A percentile compares a stretch with the other conserved stretches of the same genome.
Conservation (phyloP, 1,284 basidiomycete genomes). For the Bjerkandera adusta region DNA sequence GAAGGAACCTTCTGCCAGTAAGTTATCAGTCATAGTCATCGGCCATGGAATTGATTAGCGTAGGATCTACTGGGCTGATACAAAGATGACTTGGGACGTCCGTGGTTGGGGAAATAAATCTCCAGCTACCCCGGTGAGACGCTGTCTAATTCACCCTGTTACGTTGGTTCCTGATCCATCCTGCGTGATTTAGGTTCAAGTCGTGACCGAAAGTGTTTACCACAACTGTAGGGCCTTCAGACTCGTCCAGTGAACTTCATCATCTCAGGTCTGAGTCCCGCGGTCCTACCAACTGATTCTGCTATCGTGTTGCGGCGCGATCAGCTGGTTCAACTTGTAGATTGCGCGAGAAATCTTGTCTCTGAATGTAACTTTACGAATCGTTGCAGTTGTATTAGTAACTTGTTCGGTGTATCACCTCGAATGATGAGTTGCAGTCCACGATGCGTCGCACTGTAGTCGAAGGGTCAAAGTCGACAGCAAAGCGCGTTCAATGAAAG, state of each 20-base stretch:
- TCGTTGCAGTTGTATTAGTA: too few species aligned
- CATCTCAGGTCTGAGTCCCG: too few species aligned
- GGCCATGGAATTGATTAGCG: neutral
- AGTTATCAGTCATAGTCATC: neutral
- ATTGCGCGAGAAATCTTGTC: too few species aligned
- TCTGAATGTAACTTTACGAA: too few species aligned
- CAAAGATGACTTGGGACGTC: conserved; percentile 8
- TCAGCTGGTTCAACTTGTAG: too few species aligned
- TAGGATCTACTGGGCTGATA: conserved; percentile 13
- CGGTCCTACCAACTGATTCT: too few species aligned
- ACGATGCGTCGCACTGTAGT: too few species aligned
- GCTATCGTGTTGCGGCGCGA: too few species aligned
- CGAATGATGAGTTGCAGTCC: too few species aligned
- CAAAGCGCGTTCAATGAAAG: too few species aligned
- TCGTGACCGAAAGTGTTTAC: conserved; percentile 3
- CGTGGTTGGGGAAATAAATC: neutral
- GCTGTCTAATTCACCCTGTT: neutral
- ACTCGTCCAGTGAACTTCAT: neutral
- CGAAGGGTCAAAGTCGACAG: too few species aligned
- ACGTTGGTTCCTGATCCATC: neutral
- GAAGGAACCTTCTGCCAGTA: conserved; percentile 6
- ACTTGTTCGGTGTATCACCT: too few species aligned
- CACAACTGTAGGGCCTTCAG: conserved; percentile 7
- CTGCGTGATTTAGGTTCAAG: conserved; percentile 1
- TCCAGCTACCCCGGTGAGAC: conserved; percentile 6